phyloP scores from a whole-genome alignment of 805 yeast species.

The Suhomyces canberraensis region DNA sequence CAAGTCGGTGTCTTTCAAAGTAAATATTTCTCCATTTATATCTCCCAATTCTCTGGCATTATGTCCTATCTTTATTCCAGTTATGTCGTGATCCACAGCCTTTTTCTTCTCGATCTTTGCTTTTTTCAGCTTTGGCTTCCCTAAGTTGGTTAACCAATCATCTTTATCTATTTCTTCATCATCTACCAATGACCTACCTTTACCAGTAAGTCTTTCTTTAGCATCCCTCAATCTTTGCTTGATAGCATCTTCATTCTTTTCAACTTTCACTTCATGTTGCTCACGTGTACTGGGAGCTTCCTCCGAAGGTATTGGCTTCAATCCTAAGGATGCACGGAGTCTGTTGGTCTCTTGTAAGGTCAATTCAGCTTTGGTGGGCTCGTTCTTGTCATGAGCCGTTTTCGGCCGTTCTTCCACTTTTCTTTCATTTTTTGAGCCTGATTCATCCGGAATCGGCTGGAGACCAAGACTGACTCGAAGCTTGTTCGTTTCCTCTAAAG shows the following conservation, averaged over 20 bases:
- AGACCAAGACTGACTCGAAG: constrained; percentile 38
- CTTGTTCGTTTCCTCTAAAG: constrained; percentile 44
- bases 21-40: constrained; percentile 48
- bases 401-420: too few relatives aligned
- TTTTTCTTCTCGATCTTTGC: constrained; percentile 1
- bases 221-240: constrained; percentile 15
- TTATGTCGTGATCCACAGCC: constrained; percentile 21
- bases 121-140: constrained; percentile 13
- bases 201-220: constrained; percentile 17
- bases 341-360: constrained; percentile 56
- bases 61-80: constrained; percentile 46
- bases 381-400: neutral
- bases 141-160: constrained; percentile 39
- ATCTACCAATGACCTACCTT: constrained; percentile 21
- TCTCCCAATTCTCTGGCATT: constrained; percentile 34
- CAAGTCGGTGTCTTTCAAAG: constrained; percentile 51
- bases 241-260: constrained; percentile 6
- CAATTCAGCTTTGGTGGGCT: constrained; percentile 13
- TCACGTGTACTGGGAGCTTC: neutral
- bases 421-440: constrained; percentile 1
- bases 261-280: neutral
- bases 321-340: constrained; percentile 49
- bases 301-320: constrained; percentile 44
- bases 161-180: constrained; percentile 30
- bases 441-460: constrained; percentile 28